phyloP scores from a whole-genome alignment of 1,284 basidiomycete species.

The Wallemia ichthyophaga region DNA sequence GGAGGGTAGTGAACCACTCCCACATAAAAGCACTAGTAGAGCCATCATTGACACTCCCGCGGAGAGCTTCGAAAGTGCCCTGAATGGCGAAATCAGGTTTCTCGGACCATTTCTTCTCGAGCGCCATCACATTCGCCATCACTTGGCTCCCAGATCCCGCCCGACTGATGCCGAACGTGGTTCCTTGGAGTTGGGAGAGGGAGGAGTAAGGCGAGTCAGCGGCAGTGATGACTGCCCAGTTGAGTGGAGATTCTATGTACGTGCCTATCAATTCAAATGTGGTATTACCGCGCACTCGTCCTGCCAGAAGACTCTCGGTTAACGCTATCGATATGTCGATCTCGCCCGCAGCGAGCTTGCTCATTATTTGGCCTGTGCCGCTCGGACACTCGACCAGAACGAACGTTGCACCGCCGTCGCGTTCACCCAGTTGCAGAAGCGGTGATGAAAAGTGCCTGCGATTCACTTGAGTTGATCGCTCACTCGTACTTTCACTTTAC shows the following conservation, averaged over 20 bases:
- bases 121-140: constrained; percentile 80
- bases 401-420: constrained; percentile 37
- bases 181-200: constrained; percentile 45
- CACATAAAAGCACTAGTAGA: constrained; percentile 17
- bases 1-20: constrained; percentile 15
- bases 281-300: constrained; percentile 57
- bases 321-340: constrained; percentile 82
- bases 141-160: constrained; percentile 45
- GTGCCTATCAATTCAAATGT: constrained; percentile 76
- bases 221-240: constrained; percentile 82
- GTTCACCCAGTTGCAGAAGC: constrained; percentile 38
- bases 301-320: constrained; percentile 75
- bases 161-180: constrained; percentile 65
- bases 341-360: constrained; percentile 45
- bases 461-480: no score
- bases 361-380: constrained; percentile 70
- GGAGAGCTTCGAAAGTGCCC: constrained; percentile 61
- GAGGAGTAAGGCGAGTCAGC: constrained; percentile 36
- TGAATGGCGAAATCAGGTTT: constrained; percentile 37
- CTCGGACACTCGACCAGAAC: constrained; percentile 65
- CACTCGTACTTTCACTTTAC: background rate
- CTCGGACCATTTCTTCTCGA: constrained; percentile 42
- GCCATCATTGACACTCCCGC: constrained; percentile 64
- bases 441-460: constrained; percentile 55
- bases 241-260: constrained; percentile 60